phyloP scores from a whole-genome alignment of 345 rosid species.

The Syzygium aqueum region DNA sequence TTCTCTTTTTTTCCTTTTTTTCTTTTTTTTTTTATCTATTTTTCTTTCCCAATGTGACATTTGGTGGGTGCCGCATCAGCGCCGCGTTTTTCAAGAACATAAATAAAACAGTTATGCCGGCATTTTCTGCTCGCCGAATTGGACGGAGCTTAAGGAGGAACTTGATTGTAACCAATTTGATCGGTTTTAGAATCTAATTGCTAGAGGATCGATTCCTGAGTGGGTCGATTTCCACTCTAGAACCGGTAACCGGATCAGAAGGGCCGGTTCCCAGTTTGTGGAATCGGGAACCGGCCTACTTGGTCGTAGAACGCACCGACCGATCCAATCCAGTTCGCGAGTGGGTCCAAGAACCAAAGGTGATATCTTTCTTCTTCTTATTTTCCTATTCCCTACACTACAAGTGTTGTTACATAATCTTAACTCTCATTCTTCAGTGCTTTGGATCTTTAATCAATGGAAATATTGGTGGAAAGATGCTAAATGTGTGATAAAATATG shows the following conservation, averaged over 20 bases:
- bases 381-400: neutral
- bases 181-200: too few relatives aligned
- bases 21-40: neutral
- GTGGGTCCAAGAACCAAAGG: neutral
- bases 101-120: neutral
- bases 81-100: too few relatives aligned
- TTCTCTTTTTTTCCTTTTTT: neutral
- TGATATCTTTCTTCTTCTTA: neutral
- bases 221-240: neutral
- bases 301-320: neutral
- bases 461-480: neutral
- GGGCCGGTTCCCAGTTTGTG: neutral
- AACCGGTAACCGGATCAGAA: neutral
- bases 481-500: neutral
- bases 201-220: neutral
- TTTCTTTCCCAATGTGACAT: neutral
- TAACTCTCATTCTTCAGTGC: neutral
- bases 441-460: neutral
- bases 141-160: neutral
- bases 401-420: neutral
- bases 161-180: neutral
- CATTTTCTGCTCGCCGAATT: neutral
- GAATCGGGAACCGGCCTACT: neutral
- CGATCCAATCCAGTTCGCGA: neutral
- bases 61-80: neutral